Conservation (phyloP, 768 basidiomycete genomes). For the Dacryopinax primogenitus region DNA sequence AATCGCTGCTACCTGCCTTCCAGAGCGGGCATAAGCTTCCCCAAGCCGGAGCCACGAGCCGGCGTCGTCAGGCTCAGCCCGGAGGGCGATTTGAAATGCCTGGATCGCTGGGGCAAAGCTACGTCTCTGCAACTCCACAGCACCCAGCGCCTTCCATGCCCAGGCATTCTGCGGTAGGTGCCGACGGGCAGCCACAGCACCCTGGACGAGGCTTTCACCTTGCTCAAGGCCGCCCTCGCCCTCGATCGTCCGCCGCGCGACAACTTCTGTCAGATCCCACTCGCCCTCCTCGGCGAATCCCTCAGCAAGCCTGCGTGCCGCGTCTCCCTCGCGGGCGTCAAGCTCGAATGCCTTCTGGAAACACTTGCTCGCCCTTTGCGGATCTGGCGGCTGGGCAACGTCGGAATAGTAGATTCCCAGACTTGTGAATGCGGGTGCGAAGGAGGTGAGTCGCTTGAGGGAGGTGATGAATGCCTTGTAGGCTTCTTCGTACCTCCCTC, state of each 20-base stretch:
- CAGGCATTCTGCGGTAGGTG: conserved; percentile 73
- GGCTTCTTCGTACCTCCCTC: conserved; percentile 55
- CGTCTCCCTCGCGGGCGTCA: conserved; percentile 74
- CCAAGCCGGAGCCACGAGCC: conserved; percentile 83
- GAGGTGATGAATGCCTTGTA: conserved; percentile 70
- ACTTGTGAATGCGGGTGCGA: conserved; percentile 86
- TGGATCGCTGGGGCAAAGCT: conserved; percentile 67
- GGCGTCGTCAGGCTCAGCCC: conserved; percentile 63
- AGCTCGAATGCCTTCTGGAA: conserved; percentile 98
- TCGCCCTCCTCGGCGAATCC: conserved; percentile 87
- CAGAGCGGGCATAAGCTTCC: conserved; percentile 79
- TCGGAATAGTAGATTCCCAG: conserved; percentile 83
- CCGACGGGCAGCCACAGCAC: conserved; percentile 34
- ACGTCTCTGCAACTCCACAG: conserved; percentile 64
- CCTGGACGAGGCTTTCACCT: conserved; percentile 38
- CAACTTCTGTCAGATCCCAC: conserved; percentile 90
- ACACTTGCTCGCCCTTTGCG: conserved; percentile 77
- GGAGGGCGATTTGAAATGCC: conserved; percentile 72
- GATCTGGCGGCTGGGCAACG: conserved; percentile 56
- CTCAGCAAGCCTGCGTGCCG: conserved; percentile 70
- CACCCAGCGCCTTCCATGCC: conserved; percentile 96
- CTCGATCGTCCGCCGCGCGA: conserved; percentile 85
- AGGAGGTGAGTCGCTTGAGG: conserved; percentile 58
- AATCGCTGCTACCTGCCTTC: conserved; percentile 75
- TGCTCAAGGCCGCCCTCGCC: conserved; percentile 74